phyloP scores from a whole-genome alignment of 1,284 basidiomycete species.

The Anthracocystis setariae region DNA sequence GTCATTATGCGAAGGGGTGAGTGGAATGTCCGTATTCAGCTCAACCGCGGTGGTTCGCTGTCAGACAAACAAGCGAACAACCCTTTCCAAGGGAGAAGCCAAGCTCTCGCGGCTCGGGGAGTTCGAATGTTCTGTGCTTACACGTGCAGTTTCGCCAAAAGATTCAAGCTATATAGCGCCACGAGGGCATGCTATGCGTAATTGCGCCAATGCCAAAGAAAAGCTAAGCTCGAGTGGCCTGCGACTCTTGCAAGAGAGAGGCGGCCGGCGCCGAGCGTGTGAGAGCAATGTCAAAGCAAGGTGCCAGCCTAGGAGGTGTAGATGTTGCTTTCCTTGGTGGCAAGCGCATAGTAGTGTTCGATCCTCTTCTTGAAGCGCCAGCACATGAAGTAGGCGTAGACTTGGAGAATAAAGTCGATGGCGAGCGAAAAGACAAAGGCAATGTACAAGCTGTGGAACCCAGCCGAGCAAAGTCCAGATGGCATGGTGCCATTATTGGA shows the following conservation, averaged over 20 bases:
- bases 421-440: constrained; percentile 77
- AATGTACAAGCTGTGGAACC: constrained; percentile 75
- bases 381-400: constrained; percentile 68
- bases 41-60: not conserved
- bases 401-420: constrained; percentile 78
- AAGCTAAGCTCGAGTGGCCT: not conserved
- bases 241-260: not conserved
- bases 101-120: too few species aligned
- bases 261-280: constrained; percentile 7
- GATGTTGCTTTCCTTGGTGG: constrained; percentile 43
- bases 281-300: not conserved
- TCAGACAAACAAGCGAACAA: not conserved
- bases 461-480: constrained; percentile 74
- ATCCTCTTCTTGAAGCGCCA: constrained; percentile 65
- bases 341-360: constrained; percentile 60
- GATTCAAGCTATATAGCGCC: too few species aligned
- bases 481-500: constrained; percentile 71
- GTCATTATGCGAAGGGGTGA: not conserved
- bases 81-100: not conserved
- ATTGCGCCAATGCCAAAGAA: not conserved
- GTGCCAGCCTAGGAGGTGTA: constrained; percentile 41
- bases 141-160: too few species aligned
- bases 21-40: constrained; percentile 11
- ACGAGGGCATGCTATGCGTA: not conserved
- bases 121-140: too few species aligned